Conservation (phyloP, 352 stramenopile genomes). For the Halophytophthora polymorphica region DNA sequence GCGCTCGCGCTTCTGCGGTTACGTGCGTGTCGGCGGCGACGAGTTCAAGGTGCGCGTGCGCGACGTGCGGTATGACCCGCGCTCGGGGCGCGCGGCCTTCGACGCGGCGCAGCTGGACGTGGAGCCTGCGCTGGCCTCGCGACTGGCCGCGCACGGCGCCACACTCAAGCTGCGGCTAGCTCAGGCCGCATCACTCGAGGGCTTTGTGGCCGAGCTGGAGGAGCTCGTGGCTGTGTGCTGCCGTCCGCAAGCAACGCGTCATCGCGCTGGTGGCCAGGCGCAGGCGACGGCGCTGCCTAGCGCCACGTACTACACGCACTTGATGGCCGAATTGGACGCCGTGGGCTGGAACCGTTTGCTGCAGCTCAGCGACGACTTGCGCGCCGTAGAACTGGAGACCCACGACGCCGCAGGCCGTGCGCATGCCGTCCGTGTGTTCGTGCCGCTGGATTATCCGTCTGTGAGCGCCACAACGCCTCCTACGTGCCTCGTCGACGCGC, state of each 20-base stretch:
- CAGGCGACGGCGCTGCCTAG: conserved; percentile 25
- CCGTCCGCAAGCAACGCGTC: conserved; percentile 1
- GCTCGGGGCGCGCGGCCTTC: conserved; percentile 23
- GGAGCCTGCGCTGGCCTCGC: conserved; percentile 43
- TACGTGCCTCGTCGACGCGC: conserved; percentile 50
- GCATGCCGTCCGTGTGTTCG: conserved; percentile 40
- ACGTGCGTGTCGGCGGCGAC: conserved; percentile 41
- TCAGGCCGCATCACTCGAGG: conserved; percentile 50
- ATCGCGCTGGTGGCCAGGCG: not conserved
- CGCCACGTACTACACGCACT: conserved; percentile 51
- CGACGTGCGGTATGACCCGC: conserved; percentile 25
- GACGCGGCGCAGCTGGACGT: conserved; percentile 45
- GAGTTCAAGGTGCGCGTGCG: conserved; percentile 54
- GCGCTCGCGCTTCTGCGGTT: conserved; percentile 45
- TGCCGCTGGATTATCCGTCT: conserved; percentile 40
- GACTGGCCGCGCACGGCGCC: conserved; percentile 36
- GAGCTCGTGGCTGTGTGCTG: conserved; percentile 56
- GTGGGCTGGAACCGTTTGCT: conserved; percentile 59
- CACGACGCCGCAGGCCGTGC: conserved; percentile 33
- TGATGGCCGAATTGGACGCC: conserved; percentile 58
- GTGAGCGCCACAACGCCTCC: conserved; percentile 1
- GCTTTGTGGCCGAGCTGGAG: conserved; percentile 53
- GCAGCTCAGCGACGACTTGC: conserved; percentile 58
- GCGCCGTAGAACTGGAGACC: conserved; percentile 47
- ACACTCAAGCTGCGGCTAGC: conserved; percentile 58